A percentile compares a stretch with the other conserved stretches of the same genome.
phyloP scores from a whole-genome alignment of 768 basidiomycete species.

The Hericium coralloides region DNA sequence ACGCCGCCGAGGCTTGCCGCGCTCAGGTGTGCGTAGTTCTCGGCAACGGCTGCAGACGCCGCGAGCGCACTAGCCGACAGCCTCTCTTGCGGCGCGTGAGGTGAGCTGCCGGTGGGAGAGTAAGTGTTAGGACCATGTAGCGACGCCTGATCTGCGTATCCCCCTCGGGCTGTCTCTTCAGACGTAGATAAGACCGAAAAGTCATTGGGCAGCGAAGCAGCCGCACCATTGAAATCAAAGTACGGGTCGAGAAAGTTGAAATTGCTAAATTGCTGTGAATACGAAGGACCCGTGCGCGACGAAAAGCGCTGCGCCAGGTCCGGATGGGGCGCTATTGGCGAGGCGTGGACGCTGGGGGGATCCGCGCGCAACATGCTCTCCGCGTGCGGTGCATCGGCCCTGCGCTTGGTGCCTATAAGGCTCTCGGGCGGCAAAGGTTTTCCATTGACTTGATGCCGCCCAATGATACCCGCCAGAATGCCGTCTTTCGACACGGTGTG shows the following conservation, averaged over 20 bases:
- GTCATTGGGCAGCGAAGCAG: conserved; percentile 21
- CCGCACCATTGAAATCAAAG: conserved; percentile 34
- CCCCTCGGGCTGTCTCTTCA: conserved; percentile 11
- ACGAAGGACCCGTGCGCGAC: conserved; percentile 22
- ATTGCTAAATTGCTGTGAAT: conserved; percentile 45
- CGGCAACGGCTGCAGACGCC: conserved; percentile 62
- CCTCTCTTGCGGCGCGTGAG: conserved; percentile 32
- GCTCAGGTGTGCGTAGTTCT: conserved; percentile 61
- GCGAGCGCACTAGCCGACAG: conserved; percentile 58
- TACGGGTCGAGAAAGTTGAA: conserved; percentile 51
- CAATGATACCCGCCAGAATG: conserved; percentile 46
- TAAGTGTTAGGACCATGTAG: conserved; percentile 23
- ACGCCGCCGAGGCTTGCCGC: conserved; percentile 40
- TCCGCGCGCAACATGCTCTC: conserved; percentile 78
- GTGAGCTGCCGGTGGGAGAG: conserved; percentile 27
- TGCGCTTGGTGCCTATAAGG: conserved; percentile 64
- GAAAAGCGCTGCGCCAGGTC: conserved; percentile 10
- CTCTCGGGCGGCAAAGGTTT: conserved; percentile 60
- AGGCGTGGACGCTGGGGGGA: conserved; percentile 34
- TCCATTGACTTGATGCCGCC: conserved; percentile 76
- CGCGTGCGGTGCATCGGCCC: conserved; percentile 71
- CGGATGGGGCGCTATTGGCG: conserved; percentile 9
- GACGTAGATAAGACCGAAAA: conserved; percentile 20
- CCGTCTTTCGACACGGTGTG: conserved; percentile 75
- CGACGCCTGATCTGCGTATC: conserved; percentile 19